These are phyloP conservation scores for Solanum rostratum DNA, from an alignment of 257 asterid genomes.

Conservation along the genomic window DNA sequence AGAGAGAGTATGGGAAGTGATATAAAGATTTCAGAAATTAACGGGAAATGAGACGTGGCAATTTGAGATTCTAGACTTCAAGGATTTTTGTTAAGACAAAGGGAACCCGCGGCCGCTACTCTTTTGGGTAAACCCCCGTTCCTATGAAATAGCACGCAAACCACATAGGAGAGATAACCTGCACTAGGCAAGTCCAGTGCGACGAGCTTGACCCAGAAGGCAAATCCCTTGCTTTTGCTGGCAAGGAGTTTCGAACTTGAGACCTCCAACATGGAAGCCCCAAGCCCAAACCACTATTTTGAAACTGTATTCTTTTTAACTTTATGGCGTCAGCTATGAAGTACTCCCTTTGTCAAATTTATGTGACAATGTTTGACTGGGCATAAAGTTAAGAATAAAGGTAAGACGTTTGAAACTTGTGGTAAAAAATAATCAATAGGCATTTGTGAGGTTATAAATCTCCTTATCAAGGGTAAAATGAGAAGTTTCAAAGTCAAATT, in stretches of 20 bases:
- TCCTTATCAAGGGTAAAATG: background rate
- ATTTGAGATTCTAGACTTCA: background rate
- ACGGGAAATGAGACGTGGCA: background rate
- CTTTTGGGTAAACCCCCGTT: too few relatives aligned
- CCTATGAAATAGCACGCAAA: too few relatives aligned
- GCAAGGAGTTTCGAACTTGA: too few relatives aligned
- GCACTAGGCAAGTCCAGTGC: too few relatives aligned
- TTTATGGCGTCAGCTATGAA: background rate
- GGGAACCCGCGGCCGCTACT: too few relatives aligned
- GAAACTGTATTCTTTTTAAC: background rate
- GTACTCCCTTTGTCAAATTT: too few relatives aligned
- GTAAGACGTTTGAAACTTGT: background rate
- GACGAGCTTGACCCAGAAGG: too few relatives aligned
- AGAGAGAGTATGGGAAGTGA: background rate
- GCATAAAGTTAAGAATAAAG: background rate
- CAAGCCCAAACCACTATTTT: background rate
- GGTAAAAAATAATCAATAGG: background rate
- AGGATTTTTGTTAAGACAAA: background rate
- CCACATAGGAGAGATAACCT: too few relatives aligned
- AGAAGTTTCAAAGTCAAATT: background rate
- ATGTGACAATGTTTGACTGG: background rate
- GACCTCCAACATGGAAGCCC: too few relatives aligned
- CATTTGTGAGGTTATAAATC: background rate
- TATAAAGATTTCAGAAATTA: background rate
- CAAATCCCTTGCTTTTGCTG: too few relatives aligned